Evolutionary conservation across 1,139 yeast genomes (phyloP).

Genomic region (Sugiyamaella castrensis): DNA sequence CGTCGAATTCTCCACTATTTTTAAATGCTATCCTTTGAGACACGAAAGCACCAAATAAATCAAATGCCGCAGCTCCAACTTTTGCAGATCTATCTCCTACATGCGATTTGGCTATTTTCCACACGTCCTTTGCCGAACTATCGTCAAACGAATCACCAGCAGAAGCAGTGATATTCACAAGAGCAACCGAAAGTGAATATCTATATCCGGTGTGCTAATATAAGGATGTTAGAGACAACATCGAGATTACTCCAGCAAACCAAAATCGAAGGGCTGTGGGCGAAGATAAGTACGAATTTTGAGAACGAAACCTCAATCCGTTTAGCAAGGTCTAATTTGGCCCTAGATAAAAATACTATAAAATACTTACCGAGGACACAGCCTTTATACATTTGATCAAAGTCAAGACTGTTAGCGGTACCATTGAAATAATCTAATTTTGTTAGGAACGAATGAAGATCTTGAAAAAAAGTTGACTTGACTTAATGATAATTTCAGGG

Average conservation of each 20-base stretch:
- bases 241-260: neutral
- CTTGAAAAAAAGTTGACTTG: neutral
- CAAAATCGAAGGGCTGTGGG: neutral
- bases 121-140: constrained; percentile 33
- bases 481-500: too few relatives aligned
- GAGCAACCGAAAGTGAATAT: constrained; percentile 27
- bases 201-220: constrained; percentile 31
- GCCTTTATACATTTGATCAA: constrained; percentile 31
- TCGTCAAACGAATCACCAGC: constrained; percentile 38
- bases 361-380: constrained; percentile 27
- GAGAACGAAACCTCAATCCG: neutral
- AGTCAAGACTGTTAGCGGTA: constrained; percentile 34
- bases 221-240: neutral
- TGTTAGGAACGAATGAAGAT: neutral
- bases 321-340: too few relatives aligned
- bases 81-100: constrained; percentile 34
- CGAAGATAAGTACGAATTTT: neutral
- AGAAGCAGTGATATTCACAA: constrained; percentile 26
- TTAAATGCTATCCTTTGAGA: constrained; percentile 28
- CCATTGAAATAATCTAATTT: constrained; percentile 33
- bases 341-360: too few relatives aligned
- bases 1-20: constrained; percentile 34
- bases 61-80: constrained; percentile 33
- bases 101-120: constrained; percentile 32
- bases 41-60: constrained; percentile 28